Percentiles rank a stretch among this genome's conserved stretches.
phyloP scores from a whole-genome alignment of 352 stramenopile genomes.

The Phytophthora lateralis region DNA sequence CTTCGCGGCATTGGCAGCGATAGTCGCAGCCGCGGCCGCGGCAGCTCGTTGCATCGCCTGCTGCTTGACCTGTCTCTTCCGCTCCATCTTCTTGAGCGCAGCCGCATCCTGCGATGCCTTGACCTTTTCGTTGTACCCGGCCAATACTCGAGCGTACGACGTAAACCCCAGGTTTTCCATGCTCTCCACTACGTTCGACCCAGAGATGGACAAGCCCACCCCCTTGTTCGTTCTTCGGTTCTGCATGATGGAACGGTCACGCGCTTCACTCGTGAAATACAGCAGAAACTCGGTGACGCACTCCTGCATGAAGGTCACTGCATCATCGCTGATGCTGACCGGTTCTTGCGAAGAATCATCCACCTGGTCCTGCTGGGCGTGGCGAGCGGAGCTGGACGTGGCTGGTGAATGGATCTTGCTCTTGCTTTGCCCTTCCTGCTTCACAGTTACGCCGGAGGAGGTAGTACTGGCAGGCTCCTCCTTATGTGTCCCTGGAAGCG shows the following conservation, averaged over 20 bases:
- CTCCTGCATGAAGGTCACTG: slow-evolving; percentile 81
- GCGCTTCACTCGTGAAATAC: slow-evolving; percentile 81
- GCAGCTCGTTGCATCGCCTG: slow-evolving; percentile 33
- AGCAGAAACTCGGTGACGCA: slow-evolving; percentile 86
- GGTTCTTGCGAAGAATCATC: slow-evolving; percentile 19
- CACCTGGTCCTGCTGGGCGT: neutral
- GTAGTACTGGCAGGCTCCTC: neutral
- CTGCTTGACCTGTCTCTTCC: slow-evolving; percentile 55
- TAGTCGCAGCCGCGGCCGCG: slow-evolving; percentile 17
- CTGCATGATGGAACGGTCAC: slow-evolving; percentile 66
- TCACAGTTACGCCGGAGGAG: neutral
- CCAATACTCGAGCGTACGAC: slow-evolving; percentile 67
- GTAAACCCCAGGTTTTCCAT: slow-evolving; percentile 76
- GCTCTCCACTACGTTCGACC: slow-evolving; percentile 59
- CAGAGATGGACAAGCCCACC: slow-evolving; percentile 55
- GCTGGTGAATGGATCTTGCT: slow-evolving; percentile 11
- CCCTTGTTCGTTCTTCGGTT: slow-evolving; percentile 62
- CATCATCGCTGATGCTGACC: slow-evolving; percentile 83
- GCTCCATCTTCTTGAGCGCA: slow-evolving; percentile 63
- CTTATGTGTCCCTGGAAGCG: slow-evolving; percentile 34
- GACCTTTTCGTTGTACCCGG: slow-evolving; percentile 72
- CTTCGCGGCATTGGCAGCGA: slow-evolving; percentile 21
- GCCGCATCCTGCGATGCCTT: slow-evolving; percentile 65
- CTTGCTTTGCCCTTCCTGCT: slow-evolving; percentile 11
- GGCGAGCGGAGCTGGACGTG: neutral